Percentiles rank a stretch among this genome's conserved stretches.
Conservation (phyloP, 2,329 filamentous ascomycete genomes). For the Fusarium pseudocircinatum region DNA sequence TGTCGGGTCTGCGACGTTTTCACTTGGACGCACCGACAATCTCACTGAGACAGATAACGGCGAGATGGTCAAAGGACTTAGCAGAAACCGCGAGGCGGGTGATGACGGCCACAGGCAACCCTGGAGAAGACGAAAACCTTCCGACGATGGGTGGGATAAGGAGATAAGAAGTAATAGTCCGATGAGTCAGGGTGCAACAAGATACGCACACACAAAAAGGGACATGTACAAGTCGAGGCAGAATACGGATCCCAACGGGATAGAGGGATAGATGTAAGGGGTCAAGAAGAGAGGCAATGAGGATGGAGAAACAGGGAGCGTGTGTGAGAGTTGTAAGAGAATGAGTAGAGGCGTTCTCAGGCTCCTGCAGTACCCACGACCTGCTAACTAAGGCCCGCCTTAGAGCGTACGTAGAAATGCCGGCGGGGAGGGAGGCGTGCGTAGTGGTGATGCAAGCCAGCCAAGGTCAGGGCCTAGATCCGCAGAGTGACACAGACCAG, state of each 20-base stretch:
- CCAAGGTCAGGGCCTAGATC: slow-evolving; percentile 45
- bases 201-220: slow-evolving; percentile 10
- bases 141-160: slow-evolving; percentile 21
- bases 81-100: slow-evolving; percentile 32
- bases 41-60: slow-evolving; percentile 41
- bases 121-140: slow-evolving; percentile 18
- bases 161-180: slow-evolving; percentile 35
- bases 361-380: slow-evolving; percentile 30
- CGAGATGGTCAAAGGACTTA: slow-evolving; percentile 37
- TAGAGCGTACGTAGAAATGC: slow-evolving; percentile 41
- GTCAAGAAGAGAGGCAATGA: slow-evolving; percentile 25
- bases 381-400: slow-evolving; percentile 32
- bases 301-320: slow-evolving; percentile 27
- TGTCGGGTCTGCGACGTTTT: slow-evolving; percentile 28
- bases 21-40: slow-evolving; percentile 26
- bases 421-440: slow-evolving; percentile 42
- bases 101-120: slow-evolving; percentile 35
- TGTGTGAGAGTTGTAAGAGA: slow-evolving; percentile 37
- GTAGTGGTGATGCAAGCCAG: slow-evolving; percentile 46
- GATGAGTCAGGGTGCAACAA: slow-evolving; percentile 11
- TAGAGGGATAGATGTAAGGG: slow-evolving; percentile 33
- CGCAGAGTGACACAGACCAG: slow-evolving; percentile 38
- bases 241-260: slow-evolving; percentile 30
- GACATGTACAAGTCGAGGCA: slow-evolving; percentile 27
- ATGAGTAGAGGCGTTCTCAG: slow-evolving; percentile 40